Base-by-base conservation (phyloP, 2,329 filamentous ascomycete genomes). In the Epichloe aotearoae region DNA sequence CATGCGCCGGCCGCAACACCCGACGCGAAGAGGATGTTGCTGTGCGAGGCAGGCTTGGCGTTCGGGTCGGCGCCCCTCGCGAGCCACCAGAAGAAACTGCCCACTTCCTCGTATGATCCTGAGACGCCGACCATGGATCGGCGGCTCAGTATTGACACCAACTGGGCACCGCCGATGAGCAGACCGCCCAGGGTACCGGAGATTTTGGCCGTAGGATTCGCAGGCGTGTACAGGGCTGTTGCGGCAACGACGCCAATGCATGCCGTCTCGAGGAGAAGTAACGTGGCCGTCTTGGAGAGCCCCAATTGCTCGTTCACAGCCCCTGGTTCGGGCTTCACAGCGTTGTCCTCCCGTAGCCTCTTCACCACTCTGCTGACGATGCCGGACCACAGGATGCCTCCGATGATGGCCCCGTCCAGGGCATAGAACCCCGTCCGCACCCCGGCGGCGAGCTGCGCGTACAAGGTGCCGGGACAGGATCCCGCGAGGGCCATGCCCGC, bases 401-500 rank as follows among this genome's bases (percentile, higher is more conserved):
- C 82, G 2, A 75, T 53, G 0, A 79, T 54, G 23, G 73, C 75
- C 6, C 83, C 82, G 0, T 66, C 64, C 2, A 84, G 64, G 0
- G 76, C 74, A 49, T 71, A 75, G 39, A 72, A 61, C 0, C 78
- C 79, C 0, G 75, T 73, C 2, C 59, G 64, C 3, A 81, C 66
- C 1, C 77, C 74, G 12, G 73, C 66, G 2, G 73, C 80, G 11
- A 79, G 58, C 63, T 86, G 82, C 0, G 76, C 74, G 46, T 83
- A 72, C 5, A 83, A 72, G 0, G 80, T 83, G 0, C 83, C 83
- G 0, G 83, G 80, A 53, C 82, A 85, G 0, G 81, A 76, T 7
- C 80, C 81, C 0, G 80, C 76, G 15, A 84, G 65, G 5, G 78
- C 73, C 81, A 86, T 84, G 50, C 83, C 83, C n/a, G 74, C 62